phyloP scores from a whole-genome alignment of 768 basidiomycete genomes.

The Macrocybe gigantea region DNA sequence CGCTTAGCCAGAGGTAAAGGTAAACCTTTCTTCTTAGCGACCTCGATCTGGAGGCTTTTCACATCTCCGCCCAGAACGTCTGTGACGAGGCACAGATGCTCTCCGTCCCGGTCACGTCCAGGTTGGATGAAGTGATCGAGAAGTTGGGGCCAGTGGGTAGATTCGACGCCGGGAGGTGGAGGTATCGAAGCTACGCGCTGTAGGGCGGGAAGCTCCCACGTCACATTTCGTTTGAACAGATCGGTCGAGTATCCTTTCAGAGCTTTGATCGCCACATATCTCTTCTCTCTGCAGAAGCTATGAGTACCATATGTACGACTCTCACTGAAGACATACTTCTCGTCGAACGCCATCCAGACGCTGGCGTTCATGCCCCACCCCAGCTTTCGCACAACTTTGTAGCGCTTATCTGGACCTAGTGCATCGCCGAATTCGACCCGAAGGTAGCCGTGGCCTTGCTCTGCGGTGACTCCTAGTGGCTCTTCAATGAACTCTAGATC shows the following conservation, averaged over 20 bases:
- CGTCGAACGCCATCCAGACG: slow-evolving; percentile 22
- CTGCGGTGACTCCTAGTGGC: slow-evolving; percentile 20
- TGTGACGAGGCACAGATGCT: slow-evolving; percentile 21
- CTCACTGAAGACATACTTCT: slow-evolving; percentile 9
- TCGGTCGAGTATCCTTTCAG: slow-evolving; percentile 20
- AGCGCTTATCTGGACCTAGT: slow-evolving; percentile 20
- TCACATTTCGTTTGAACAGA: slow-evolving; percentile 6
- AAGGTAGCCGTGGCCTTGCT: slow-evolving; percentile 19
- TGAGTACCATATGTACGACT: neutral
- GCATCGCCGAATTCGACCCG: slow-evolving; percentile 18
- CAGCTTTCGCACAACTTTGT: slow-evolving; percentile 19
- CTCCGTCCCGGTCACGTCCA: slow-evolving; percentile 15
- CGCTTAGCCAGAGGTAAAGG: slow-evolving; percentile 21
- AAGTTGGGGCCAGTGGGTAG: slow-evolving; percentile 13
- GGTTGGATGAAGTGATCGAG: slow-evolving; percentile 17
- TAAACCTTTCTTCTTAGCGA: slow-evolving; percentile 7
- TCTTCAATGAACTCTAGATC: slow-evolving; percentile 17
- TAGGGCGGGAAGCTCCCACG: slow-evolving; percentile 18
- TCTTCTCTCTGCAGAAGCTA: slow-evolving; percentile 10
- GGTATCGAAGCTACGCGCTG: slow-evolving; percentile 3
- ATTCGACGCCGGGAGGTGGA: slow-evolving; percentile 1
- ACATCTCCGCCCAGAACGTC: slow-evolving; percentile 19
- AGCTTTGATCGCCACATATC: slow-evolving; percentile 24
- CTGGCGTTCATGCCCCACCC: slow-evolving; percentile 26
- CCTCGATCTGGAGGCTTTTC: slow-evolving; percentile 7